Conservation (phyloP, 2,329 filamentous ascomycete species). For the Sphaceloma murrayae region DNA sequence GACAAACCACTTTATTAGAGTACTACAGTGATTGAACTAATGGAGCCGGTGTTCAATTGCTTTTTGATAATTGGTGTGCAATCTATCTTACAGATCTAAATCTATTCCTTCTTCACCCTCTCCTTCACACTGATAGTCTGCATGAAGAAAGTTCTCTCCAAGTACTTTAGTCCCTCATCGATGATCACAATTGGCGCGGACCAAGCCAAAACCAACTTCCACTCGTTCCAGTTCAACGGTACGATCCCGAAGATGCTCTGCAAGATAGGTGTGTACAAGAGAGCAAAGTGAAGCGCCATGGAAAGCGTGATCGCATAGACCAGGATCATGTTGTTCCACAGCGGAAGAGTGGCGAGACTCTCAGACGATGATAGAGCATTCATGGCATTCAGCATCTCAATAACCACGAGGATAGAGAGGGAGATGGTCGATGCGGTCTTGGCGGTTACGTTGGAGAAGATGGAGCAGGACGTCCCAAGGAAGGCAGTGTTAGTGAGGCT, state of each 20-base stretch:
- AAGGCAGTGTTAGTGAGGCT: conserved; percentile 58
- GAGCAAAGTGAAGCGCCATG: conserved; percentile 89
- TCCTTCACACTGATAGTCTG: conserved; percentile 15
- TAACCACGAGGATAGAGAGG: conserved; percentile 82
- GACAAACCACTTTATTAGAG: too few species aligned
- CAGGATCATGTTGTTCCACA: conserved; percentile 99
- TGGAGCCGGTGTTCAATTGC: too few species aligned
- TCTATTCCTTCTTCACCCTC: conserved; percentile 19
- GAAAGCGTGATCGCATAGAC: conserved; percentile 88
- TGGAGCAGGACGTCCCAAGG: conserved; percentile 79
- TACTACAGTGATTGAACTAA: too few species aligned
- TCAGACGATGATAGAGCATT: conserved; percentile 94
- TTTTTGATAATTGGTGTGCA: neutral
- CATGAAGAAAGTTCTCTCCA: conserved; percentile 47
- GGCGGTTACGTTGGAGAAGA: conserved; percentile 79
- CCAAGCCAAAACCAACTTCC: conserved; percentile 81
- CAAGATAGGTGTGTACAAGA: conserved; percentile 84
- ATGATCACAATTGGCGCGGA: conserved; percentile 87
- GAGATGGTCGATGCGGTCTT: conserved; percentile 90
- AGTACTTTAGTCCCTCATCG: conserved; percentile 71
- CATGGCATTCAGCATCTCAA: conserved; percentile 99
- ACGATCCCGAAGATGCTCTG: conserved; percentile 85
- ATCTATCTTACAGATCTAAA: conserved; percentile 2
- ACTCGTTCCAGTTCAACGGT: conserved; percentile 75
- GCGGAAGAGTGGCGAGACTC: conserved; percentile 78